Evolutionary conservation across 1,284 basidiomycete species (phyloP).

Genomic region (Phaffia rhodozyma): DNA sequence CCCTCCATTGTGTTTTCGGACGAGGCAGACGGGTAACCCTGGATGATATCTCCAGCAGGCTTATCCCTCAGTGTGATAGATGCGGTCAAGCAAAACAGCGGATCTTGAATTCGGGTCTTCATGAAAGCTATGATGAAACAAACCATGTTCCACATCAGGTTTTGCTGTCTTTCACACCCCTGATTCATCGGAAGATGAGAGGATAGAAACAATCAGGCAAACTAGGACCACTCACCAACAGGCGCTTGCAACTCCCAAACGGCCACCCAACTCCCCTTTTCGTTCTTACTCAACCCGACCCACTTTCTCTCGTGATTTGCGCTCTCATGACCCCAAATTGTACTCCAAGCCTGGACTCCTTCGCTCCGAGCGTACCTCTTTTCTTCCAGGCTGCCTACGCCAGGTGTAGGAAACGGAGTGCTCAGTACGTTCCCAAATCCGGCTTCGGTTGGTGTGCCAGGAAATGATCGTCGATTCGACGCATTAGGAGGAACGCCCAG

Average conservation of each 20-base stretch:
- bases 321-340: constrained; percentile 54
- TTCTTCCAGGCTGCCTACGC: constrained; percentile 18
- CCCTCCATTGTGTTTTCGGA: constrained; percentile 20
- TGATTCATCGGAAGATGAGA: neutral
- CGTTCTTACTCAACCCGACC: constrained; percentile 18
- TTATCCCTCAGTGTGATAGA: constrained; percentile 66
- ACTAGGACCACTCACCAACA: constrained; percentile 49
- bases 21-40: constrained; percentile 18
- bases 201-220: neutral
- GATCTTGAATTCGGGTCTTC: constrained; percentile 54
- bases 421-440: constrained; percentile 44
- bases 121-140: constrained; percentile 55
- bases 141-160: no score
- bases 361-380: constrained; percentile 60
- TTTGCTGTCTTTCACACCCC: constrained; percentile 1
- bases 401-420: constrained; percentile 61
- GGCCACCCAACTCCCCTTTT: constrained; percentile 60
- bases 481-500: constrained; percentile 23
- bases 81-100: constrained; percentile 64
- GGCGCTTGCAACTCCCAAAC: constrained; percentile 59
- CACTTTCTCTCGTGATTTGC: constrained; percentile 27
- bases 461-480: constrained; percentile 35
- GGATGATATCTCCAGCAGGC: constrained; percentile 30
- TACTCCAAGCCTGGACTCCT: constrained; percentile 56
- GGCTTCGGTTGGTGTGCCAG: constrained; percentile 18